Percentiles rank a stretch among this genome's conserved stretches.
Conservation (phyloP, 1,284 basidiomycete genomes). For the Dichomitus squalens region DNA sequence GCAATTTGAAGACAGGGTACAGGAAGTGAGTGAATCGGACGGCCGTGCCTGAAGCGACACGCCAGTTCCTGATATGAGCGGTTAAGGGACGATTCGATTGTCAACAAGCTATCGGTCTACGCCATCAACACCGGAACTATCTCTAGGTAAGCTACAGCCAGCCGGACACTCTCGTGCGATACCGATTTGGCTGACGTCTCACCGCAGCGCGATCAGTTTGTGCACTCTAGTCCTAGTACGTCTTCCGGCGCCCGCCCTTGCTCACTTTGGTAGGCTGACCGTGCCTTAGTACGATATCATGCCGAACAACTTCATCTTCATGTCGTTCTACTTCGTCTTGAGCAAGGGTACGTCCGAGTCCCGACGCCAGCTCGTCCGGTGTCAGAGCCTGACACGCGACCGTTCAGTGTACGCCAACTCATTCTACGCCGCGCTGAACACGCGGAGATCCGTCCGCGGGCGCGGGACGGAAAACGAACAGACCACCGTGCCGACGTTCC, state of each 20-base stretch:
- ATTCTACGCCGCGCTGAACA: constrained; percentile 55
- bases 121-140: constrained; percentile 64
- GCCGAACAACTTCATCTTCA: constrained; percentile 59
- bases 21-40: constrained; percentile 35
- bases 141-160: constrained; percentile 47
- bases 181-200: background rate
- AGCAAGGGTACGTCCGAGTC: constrained; percentile 51
- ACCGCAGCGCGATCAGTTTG: constrained; percentile 55
- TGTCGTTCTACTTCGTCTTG: constrained; percentile 60
- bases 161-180: background rate
- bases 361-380: background rate
- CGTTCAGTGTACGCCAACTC: constrained; percentile 65
- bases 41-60: background rate
- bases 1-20: constrained; percentile 50
- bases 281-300: constrained; percentile 53
- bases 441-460: constrained; percentile 44
- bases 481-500: constrained; percentile 41
- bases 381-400: background rate
- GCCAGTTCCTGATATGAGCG: background rate
- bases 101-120: constrained; percentile 54
- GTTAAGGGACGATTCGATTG: constrained; percentile 57
- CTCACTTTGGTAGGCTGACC: background rate
- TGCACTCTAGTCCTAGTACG: constrained; percentile 58
- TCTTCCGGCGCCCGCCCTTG: background rate
- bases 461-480: constrained; percentile 44